Evolutionary conservation across 2,329 filamentous ascomycete species (phyloP), one percentile per base, ranked within the genome.

Genomic region (Microcyclospora tardicrescens): DNA sequence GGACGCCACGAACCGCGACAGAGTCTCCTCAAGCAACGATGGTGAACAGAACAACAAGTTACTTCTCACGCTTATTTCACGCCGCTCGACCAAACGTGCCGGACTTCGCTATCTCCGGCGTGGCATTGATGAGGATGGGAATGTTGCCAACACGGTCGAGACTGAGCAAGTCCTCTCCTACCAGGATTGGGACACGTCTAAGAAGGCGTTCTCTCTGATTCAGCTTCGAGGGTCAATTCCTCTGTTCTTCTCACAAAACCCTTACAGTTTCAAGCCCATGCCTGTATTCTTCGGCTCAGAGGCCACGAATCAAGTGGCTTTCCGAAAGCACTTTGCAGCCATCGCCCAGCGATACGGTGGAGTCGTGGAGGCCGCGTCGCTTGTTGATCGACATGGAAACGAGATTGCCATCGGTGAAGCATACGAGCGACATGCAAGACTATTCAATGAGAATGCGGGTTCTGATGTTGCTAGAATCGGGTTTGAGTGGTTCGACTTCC

Each of bases 401-500:
- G 91, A 98, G 61, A 70, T 76, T 10, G 75, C 79, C 13, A 77
- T 96, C 35, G 91, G 87, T 3, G 72, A 80, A 38, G 71, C 79
- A 28, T 98, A 85, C 55, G 74, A 93, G 53, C 69, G 73, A 36
- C 77, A 77, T 41, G 71, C 83, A 1, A 65, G 75, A 35, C 61
- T 66, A 16, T 65, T 89, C 38, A 93, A 91, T 46, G 69, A 79
- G 6, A 67, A 73, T 32, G 67, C 67, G 6, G 66, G 69, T 4
- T 57, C 69, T 14, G 67, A 75, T 42, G 67, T 64, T 10, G 57
- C 62, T 37, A 58, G 66, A 9, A 62, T 91, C 10, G 71, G 68
- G 0, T 93, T 93, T 53, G 84, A 94, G 56, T 98, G 91, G 91
- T 98, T 96, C 52, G 91, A 98, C 56, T 98, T 98, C 53, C 91